Base-by-base conservation (phyloP, 345 rosid genomes). In the Brassica cretica region DNA sequence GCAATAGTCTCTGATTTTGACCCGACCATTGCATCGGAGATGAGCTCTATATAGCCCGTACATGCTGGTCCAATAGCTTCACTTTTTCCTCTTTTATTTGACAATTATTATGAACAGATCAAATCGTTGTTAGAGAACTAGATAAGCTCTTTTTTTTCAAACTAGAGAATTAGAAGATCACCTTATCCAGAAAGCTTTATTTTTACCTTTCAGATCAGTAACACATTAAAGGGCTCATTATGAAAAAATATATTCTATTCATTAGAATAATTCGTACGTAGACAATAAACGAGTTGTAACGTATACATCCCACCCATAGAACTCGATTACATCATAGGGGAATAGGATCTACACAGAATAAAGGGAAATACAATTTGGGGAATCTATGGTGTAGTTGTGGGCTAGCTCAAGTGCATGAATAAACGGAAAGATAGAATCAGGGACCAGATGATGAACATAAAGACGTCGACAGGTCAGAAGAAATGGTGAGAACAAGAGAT, bases 381-480 rank as follows among this genome's bases (percentile, higher is more conserved):
- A 73, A 78, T 66, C 77, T 27, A 27, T 27, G 30, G 30, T 27
- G 30, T 27, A 27, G 30, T 27, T 27, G 30, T 27, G 30, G 30
- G 30, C 29, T 27, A 27, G 60, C 8, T 72, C 74, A 61, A 81
- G 24, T 53, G 62, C 71, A 87, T 65, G 46, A 27, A 27, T 27
- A 27, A 27, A 27, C 30, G 30, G 30, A 27, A 27, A 27, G 30
- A 27, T 27, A 27, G 84, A 84, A 49, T 81, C 88, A 53, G 85
- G 85, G 80, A 73, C 77, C 80, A 18, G 85, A 84, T 37, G 84
- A 82, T 44, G 87, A 78, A 68, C 89, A 84, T 8, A 41, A 10
- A 41, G 49, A 41, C 14, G 14, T 12, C 14, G 49, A 80, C 55
- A 93, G 82, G 74, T 87, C 84, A 21, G 70, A 74, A 69, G 73